Percentiles rank a stretch among this genome's conserved stretches.
phyloP scores from a whole-genome alignment of 352 stramenopile species.

The Pythium sp. region DNA sequence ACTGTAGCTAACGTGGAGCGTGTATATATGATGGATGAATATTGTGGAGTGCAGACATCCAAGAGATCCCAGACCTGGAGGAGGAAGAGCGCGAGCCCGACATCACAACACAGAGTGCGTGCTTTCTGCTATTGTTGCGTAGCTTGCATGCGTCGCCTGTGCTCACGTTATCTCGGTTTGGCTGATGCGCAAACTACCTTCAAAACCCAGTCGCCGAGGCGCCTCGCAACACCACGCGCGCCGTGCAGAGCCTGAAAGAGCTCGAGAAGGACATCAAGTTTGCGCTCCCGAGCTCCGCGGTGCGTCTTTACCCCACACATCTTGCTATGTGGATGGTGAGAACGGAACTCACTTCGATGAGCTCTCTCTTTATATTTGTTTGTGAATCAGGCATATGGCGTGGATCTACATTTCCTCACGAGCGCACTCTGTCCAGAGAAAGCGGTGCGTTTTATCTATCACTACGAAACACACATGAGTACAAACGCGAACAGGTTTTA shows the following conservation, averaged over 20 bases:
- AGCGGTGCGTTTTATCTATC: conserved; percentile 36
- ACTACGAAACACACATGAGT: neutral
- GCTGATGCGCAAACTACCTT: neutral
- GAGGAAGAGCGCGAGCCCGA: conserved; percentile 78
- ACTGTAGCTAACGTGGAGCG: neutral
- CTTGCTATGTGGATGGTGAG: neutral
- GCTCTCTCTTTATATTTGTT: neutral
- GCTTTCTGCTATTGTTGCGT: conserved; percentile 7
- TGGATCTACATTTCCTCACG: conserved; percentile 70
- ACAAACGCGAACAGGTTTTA: neutral
- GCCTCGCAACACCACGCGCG: conserved; percentile 64
- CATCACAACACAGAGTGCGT: conserved; percentile 59
- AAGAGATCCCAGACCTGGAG: conserved; percentile 79
- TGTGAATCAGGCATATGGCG: conserved; percentile 38
- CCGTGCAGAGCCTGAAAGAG: conserved; percentile 74
- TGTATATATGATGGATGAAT: neutral
- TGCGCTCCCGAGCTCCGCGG: conserved; percentile 52
- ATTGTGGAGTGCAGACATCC: conserved; percentile 38
- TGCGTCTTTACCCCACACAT: conserved; percentile 10
- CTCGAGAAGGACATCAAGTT: conserved; percentile 80
- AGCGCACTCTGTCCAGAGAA: conserved; percentile 66
- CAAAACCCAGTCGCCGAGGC: conserved; percentile 55
- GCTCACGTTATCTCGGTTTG: neutral
- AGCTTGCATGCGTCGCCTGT: neutral
- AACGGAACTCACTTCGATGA: neutral